phyloP scores from a whole-genome alignment of 352 stramenopile species.

The Pythium folliculosum region DNA sequence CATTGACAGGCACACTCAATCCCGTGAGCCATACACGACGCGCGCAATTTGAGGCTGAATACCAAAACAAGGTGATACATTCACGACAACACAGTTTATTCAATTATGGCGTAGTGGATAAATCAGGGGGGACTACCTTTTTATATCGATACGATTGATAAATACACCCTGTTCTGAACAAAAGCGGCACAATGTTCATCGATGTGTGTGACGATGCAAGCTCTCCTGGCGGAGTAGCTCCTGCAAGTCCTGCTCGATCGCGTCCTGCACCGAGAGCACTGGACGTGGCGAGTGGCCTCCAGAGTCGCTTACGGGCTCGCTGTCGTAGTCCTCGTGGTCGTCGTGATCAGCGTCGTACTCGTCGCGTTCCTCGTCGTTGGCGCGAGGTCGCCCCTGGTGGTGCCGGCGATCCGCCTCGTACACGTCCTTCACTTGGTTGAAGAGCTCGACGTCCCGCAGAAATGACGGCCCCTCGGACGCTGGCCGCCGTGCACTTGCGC shows the following conservation, averaged over 20 bases:
- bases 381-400: constrained; percentile 1
- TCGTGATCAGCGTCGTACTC: not conserved
- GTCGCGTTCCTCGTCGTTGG: not conserved
- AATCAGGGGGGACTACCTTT: not conserved
- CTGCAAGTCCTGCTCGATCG: constrained; percentile 42
- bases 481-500: not conserved
- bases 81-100: not conserved
- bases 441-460: constrained; percentile 41
- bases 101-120: not conserved
- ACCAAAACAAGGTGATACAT: constrained; percentile 15
- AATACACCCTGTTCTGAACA: constrained; percentile 18
- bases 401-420: constrained; percentile 32
- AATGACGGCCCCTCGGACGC: constrained; percentile 6
- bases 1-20: not conserved
- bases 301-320: not conserved
- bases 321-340: not conserved
- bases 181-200: not conserved
- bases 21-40: constrained; percentile 4
- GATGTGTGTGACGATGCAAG: not conserved
- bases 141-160: not conserved
- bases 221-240: constrained; percentile 33
- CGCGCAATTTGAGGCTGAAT: constrained; percentile 4
- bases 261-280: constrained; percentile 34
- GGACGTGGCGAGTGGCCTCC: not conserved
- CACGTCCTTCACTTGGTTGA: constrained; percentile 41